phyloP scores from a whole-genome alignment of 108 stramenopile genomes.

The Stephanodiscus minutulus region DNA sequence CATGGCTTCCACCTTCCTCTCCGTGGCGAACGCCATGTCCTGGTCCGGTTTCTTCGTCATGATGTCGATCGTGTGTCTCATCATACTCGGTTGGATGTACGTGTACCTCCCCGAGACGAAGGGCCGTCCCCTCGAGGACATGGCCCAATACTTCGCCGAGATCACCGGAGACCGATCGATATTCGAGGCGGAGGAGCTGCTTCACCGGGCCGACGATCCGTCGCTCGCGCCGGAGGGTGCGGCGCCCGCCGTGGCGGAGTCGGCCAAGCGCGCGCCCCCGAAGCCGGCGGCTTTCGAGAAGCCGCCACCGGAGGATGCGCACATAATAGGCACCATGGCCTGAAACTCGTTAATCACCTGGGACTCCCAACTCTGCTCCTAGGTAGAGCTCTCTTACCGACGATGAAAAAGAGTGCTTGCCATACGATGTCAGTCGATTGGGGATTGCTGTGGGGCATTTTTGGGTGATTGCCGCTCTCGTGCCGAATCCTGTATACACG shows the following conservation, averaged over 20 bases:
- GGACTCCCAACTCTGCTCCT: no score
- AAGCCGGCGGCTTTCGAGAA: constrained; percentile 20
- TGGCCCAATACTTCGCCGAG: constrained; percentile 87
- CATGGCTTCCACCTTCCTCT: constrained; percentile 63
- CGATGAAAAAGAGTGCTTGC: no score
- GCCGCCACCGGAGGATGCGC: constrained; percentile 44
- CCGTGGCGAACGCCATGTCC: constrained; percentile 64
- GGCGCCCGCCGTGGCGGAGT: not conserved
- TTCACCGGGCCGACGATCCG: constrained; percentile 24
- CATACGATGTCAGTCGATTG: no score
- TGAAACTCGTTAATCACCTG: not conserved
- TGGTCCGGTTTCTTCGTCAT: constrained; percentile 77
- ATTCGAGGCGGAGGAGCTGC: constrained; percentile 68
- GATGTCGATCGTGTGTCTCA: constrained; percentile 55
- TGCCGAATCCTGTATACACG: no score
- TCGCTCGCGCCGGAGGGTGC: not conserved
- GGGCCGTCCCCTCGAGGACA: constrained; percentile 79
- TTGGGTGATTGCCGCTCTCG: no score
- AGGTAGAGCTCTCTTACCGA: no score
- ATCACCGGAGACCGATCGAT: constrained; percentile 72
- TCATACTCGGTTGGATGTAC: constrained; percentile 65
- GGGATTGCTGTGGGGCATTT: no score
- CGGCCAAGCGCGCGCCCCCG: constrained; percentile 8
- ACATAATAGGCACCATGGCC: constrained; percentile 50
- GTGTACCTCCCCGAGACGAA: constrained; percentile 84